These are phyloP conservation scores for Paramecium sexaurelia DNA, from an alignment of 73 alveolate species.

Conservation along the genomic window DNA sequence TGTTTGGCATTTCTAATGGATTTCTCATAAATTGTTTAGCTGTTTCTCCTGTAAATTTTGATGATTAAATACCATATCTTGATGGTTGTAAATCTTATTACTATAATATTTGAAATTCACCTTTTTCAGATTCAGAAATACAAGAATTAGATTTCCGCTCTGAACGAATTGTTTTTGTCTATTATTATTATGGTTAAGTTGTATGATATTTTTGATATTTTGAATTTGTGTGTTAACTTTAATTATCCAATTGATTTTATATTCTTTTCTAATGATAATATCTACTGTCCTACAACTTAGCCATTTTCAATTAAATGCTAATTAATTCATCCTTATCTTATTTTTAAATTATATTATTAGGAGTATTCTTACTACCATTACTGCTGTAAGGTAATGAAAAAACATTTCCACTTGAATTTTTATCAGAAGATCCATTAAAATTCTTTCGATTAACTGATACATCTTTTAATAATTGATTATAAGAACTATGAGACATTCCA, in stretches of 20 bases:
- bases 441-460: not conserved
- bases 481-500: slow-evolving; percentile 20
- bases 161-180: not conserved
- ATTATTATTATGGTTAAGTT: not conserved
- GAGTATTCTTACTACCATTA: slow-evolving; percentile 20
- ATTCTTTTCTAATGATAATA: slow-evolving; percentile 15
- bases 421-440: not conserved
- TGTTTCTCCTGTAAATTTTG: slow-evolving; percentile 45
- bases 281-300: not conserved
- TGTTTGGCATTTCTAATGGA: slow-evolving; percentile 22
- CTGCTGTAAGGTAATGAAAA: slow-evolving; percentile 47
- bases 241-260: not conserved
- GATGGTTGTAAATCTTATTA: not conserved
- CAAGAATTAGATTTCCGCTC: slow-evolving; percentile 4
- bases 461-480: slow-evolving; percentile 2
- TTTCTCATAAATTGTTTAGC: slow-evolving; percentile 23
- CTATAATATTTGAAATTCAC: not conserved
- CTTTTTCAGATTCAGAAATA: not conserved
- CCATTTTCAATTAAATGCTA: not conserved
- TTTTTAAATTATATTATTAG: not conserved
- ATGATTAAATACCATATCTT: not conserved
- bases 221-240: not conserved
- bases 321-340: not conserved
- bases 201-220: slow-evolving; percentile 11
- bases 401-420: slow-evolving; percentile 23